Evolutionary conservation across 306 rosid genomes (phyloP), one percentile per base, ranked within the genome.

Genomic region (Prunus salicina): DNA sequence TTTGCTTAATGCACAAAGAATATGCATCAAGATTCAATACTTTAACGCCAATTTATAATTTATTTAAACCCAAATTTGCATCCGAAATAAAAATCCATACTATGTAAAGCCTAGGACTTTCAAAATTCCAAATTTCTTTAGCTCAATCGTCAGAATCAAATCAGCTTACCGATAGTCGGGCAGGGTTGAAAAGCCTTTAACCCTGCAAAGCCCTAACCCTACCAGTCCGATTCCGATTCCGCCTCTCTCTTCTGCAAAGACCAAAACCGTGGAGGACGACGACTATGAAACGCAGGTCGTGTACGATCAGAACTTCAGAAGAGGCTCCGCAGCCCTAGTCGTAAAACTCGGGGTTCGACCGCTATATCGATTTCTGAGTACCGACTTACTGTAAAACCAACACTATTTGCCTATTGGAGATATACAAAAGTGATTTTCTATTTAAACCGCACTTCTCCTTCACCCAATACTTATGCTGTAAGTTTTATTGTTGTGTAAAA

Each of bases 261-360:
- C 15, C 20, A 38, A 57, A 57, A 62, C 6, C 0, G 76, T 10
- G 67, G 32, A 41, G 52, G 67, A 55, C 75, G 65, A 71, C 52
- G 34, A 72, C 76, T 12, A 27, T 15, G n/a, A 24, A 14, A 49
- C 14, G 45, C 19, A 25, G 60, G 20, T 15, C 18, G 72, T 11
- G 53, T 11, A 57, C 62, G 64, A 71, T 55, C 64, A 53, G 30
- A 30, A 52, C 18, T 34, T 64, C 15, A 38, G 50, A 64, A 4
- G 47, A 19, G 50, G 24, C 47, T 18, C 74, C 63, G 12, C 28
- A 27, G 55, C 76, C 76, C 76, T 72, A 72, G 16, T 72, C 19
- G 55, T 41, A 8, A 8, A 41, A 72, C 38, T 20, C 4, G 34
- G 5, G 58, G 22, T 49, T 43, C 71, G 55, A 67, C 53, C 27